Base-by-base conservation (phyloP, 2,329 filamentous ascomycete species). In the Fusarium veterinarium region DNA sequence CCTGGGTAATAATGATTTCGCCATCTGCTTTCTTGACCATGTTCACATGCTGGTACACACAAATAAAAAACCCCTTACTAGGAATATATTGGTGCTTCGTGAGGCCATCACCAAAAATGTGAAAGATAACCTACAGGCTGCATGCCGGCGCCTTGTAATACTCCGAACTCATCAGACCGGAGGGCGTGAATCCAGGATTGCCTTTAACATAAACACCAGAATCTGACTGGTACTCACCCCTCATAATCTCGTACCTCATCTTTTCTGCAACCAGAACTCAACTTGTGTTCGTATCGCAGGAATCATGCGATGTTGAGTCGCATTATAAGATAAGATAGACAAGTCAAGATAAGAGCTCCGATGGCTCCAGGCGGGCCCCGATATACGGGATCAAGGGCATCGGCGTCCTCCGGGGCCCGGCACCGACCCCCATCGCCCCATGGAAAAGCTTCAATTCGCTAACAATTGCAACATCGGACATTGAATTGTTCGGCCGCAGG, bases 331-430 rank as follows among this genome's bases (percentile, higher is more conserved):
- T 72, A 73, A 65, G 67, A 66, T 59, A 71, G 37, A 35, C 42
- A 64, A 46, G 42, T 53, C 31, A 5, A 69, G 71, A 74, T 74
- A 74, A 74, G 45, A 49, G 44, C 56, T 52, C 40, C 59, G 57
- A 49, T 45, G 62, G 65, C 49, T 33, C 40, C 62, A 71, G 71
- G 75, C 75, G 72, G 69, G 41, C 67, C 67, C 75, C 72, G 72
- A 64, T 62, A 30, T 63, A 59, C 65, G 49, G 67, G 52, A 49
- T 49, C 25, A 61, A 69, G 76, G 76, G 74, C 74, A 64, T 69
- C 76, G 76, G 76, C 76, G 76, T 71, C 75, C 74, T 78, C 76
- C 76, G 76, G 57, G 63, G 45, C 67, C 69, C 70, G 75, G 64
- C 68, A 67, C 67, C 69, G 71, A 66, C 76, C 73, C 71, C 52